Conservation (phyloP, 257 asterid genomes). For the Nicotiana benthamiana region DNA sequence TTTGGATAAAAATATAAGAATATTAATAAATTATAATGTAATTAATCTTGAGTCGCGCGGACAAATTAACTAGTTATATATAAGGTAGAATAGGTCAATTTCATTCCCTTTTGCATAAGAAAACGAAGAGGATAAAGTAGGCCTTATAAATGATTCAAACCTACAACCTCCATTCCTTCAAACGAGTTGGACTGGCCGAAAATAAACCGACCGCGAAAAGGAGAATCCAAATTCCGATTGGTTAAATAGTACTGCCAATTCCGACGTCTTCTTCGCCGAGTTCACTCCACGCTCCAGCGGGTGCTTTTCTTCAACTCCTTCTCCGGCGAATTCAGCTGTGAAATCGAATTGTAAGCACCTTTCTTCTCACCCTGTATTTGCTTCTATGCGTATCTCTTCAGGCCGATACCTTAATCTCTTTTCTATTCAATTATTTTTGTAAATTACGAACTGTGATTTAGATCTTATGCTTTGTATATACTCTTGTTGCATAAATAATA, state of each 20-base stretch:
- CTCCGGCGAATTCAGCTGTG: neutral
- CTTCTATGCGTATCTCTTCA: neutral
- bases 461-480: neutral
- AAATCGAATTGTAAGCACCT: neutral
- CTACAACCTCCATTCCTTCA: no score
- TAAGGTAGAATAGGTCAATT: no score
- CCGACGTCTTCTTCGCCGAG: neutral
- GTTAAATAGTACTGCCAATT: neutral
- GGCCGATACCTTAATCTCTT: neutral
- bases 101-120: no score
- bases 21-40: no score
- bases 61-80: no score
- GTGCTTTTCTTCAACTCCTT: neutral
- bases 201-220: neutral
- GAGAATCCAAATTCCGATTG: neutral
- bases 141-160: no score
- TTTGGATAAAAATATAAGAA: no score
- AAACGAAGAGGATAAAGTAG: no score
- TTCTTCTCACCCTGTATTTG: neutral
- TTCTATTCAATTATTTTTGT: neutral
- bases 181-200: no score
- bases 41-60: no score
- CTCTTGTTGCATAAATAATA: neutral
- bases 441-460: neutral
- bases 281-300: neutral